Evolutionary conservation across 2,329 filamentous ascomycete species (phyloP), one percentile per base, ranked within the genome.

Genomic region (Colletotrichum sublineola): DNA sequence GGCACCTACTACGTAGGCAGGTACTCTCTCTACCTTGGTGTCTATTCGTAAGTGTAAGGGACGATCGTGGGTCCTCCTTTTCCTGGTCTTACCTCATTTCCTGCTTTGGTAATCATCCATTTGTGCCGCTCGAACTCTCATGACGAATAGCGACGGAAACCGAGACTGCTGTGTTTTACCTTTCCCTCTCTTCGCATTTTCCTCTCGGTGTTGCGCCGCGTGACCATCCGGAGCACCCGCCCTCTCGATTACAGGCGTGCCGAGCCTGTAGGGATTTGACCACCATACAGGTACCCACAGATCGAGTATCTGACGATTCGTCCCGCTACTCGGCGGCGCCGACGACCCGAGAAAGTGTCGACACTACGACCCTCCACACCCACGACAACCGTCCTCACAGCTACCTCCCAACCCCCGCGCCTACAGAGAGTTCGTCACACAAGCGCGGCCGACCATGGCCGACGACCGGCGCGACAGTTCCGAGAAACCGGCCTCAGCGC

Each of bases 41-140:
- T 24, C 24, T 24, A 24, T 24, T 24, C 24, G 24, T 24, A 24
- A 24, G 24, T 55, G 36, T 18, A 52, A 18, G 44, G 36, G 33
- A 52, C 48, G 63, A 53, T 67, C 65, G 55, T 60, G 56, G 64
- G 68, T 68, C 57, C 68, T 67, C 40, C 40, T 68, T 62, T 56
- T 29, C 46, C 24, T 24, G 24, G 55, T 58, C 40, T 38, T 44
- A 20, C 38, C 48, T 38, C 24, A 24, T 24, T 33, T 55, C 42
- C 63, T 68, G 68, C 68, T 68, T 71, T 29, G 64, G 68, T 71
- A 71, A 71, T 68, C 68, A 56, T 48, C 33, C 50, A 57, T 42
- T 42, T 29, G 24, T 63, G 33, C 61, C 33, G 46, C 24, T 40
- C n/a, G 29, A 52, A 31, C 50, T 57, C 57, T 57, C 57, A 57